Evolutionary conservation across 2,329 filamentous ascomycete species (phyloP), one percentile per base, ranked within the genome.

Genomic region (Aureobasidium sp.): DNA sequence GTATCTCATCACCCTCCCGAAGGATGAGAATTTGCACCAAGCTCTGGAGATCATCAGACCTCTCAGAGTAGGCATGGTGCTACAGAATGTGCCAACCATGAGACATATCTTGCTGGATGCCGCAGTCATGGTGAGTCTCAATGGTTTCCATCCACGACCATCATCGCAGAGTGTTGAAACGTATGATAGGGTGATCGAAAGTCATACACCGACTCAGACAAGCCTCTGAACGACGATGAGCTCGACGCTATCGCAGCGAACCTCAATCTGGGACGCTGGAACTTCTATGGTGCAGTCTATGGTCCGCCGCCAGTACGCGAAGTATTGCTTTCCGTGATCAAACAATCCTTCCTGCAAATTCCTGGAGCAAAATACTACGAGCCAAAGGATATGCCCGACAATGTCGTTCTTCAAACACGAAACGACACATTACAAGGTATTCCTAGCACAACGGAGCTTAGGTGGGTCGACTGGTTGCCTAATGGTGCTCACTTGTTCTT

Each of bases 401-500:
- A 73, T 50, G 50, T 62, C 1, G 67, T 66, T 66, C 72, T 64
- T 12, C 73, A 68, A 65, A 75, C 65, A 10, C 63, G 68, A 9
- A 56, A 66, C 62, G 59, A 68, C 26, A 70, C 66, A 1, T 50
- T 68, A 1, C 66, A 68, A 48, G 73, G 74, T 17, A 72, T 73
- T 26, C 74, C 73, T 1, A 69, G 67, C 8, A 67, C 71, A 8
- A 69, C 69, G 4, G 76, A 76, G 63, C 69, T 78, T 12, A 70
- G 71, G 61, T 79, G 77, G 77, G 70, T 79, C 5, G 78, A 81
- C 68, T 84, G 80, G 80, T 68, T 78, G 8, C 79, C 80, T 3
- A 83, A 83, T 66, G 80, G 78, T 5, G 75, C 76, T 0, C 80
- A 82, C 66, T 66, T 82, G 5, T 79, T 79, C 72, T 84, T 83